Base-by-base conservation (phyloP, 83 land plant species). In the Diphasiastrum complanatum region DNA sequence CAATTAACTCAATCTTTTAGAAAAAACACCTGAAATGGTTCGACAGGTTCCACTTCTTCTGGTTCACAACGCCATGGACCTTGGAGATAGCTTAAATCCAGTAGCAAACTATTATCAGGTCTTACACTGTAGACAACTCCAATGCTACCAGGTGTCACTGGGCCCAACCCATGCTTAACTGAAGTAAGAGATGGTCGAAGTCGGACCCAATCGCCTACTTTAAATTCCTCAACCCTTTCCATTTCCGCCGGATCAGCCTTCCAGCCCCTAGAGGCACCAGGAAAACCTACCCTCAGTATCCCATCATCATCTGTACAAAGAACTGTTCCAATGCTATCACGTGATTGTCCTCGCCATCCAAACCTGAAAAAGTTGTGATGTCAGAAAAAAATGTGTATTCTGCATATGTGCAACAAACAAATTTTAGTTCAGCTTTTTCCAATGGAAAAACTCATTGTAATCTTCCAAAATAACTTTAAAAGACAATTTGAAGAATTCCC, bases 201-300 rank as follows among this genome's bases (percentile, higher is more conserved):
- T 32, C 89, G 70, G 53, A 86, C 97, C 96, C 97, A 91, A 50
- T 91, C 93, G 24, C 97, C 97, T 71, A 91, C 89, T 59, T 91
- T 88, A 53, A 78, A 91, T 51, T 91, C 97, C 70, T 91, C 97
- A 35, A 91, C 93, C 45, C 97, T 82, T 76, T 91, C 97, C 93
- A 91, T 84, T 61, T 91, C 97, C 34, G 97, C 85, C 60, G 97
- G 97, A 78, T 91, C 97, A 65, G 97, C 97, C 62, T 87, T 86
- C 97, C 97, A 91, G 26, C 97, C 97, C 32, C 97, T 71, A 10
- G 97, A 91, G 32, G 97, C 97, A 59, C 97, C 93, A 52, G 97
- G 92, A 69, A 86, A 91, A 1, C 97, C 97, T 65, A 91, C 88
- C 41, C 92, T 79, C 19, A 91, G 63, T 26, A 86, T 81, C 18